Base-by-base conservation (phyloP, 768 basidiomycete genomes). In the Lactifluus hygrophoroides region DNA sequence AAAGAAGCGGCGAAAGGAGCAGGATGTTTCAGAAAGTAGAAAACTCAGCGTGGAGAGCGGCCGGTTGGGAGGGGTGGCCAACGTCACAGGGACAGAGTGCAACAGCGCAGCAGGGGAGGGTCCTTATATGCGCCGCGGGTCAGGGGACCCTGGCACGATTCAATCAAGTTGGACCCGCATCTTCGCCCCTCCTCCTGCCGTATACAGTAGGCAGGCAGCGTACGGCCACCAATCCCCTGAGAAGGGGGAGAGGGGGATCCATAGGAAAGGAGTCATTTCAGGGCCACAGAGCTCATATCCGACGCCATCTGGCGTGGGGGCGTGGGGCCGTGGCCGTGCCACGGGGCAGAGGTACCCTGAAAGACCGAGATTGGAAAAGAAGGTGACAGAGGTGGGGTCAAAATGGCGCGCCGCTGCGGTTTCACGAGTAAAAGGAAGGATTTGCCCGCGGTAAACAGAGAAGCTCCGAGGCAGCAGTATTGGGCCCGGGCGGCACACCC, bases 261-360 rank as follows among this genome's bases (percentile, higher is more conserved):
- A 28, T 9, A 37, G 34, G 37, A 34, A 28, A 30, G 42, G 40
- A 27, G 52, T 50, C 40, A 48, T 47, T 17, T 35, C 28, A 43
- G 23, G 48, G 52, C 49, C 47, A 48, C 28, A 45, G 23, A 19
- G 14, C 38, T 49, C 47, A 50, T 49, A 32, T 49, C 55, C 55
- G 55, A 49, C 47, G 38, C 25, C 44, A 27, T 5, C 37, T 46
- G 13, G 34, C 25, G 19, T 44, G 52, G 30, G 46, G 48, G 48
- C 37, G 55, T 30, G 47, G 27, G 47, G 27, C 40, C n/a, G 28
- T 56, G 47, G 27, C 40, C n/a, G 28, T 48, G 19, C 21, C 11
- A 54, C 53, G 35, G 47, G 30, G 34, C 44, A 47, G 48, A 49
- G 28, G 55, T 23, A 56, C 38, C 38, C n/a, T n/a, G 55, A 56